These are phyloP conservation scores for Leccinum arenicola DNA, from an alignment of 768 basidiomycete species.

Conservation along the genomic window DNA sequence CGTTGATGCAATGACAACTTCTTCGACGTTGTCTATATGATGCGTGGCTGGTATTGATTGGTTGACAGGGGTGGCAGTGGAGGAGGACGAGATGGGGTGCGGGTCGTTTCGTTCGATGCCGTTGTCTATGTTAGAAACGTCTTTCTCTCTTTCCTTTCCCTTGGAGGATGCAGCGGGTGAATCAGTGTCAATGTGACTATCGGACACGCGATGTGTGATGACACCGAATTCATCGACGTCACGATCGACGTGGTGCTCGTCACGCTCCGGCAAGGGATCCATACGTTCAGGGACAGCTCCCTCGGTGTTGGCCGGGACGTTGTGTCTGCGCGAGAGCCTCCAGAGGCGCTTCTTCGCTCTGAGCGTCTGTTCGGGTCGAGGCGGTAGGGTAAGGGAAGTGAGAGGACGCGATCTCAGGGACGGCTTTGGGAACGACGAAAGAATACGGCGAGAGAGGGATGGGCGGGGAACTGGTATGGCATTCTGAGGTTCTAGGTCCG, in stretches of 20 bases:
- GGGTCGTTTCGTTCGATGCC: neutral
- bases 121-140: slow-evolving; percentile 9
- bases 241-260: slow-evolving; percentile 29
- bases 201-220: slow-evolving; percentile 28
- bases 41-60: slow-evolving; percentile 4
- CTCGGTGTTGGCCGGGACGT: slow-evolving; percentile 11
- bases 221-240: slow-evolving; percentile 28
- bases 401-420: slow-evolving; percentile 16
- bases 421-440: slow-evolving; percentile 30
- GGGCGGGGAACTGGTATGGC: slow-evolving; percentile 5
- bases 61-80: slow-evolving; percentile 4
- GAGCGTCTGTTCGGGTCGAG: slow-evolving; percentile 26
- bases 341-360: slow-evolving; percentile 28
- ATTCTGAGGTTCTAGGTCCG: slow-evolving; percentile 7
- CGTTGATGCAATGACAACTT: slow-evolving; percentile 23
- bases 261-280: slow-evolving; percentile 20
- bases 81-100: slow-evolving; percentile 18
- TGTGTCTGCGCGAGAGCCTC: slow-evolving; percentile 22
- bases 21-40: slow-evolving; percentile 17
- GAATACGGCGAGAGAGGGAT: slow-evolving; percentile 35
- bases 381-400: slow-evolving; percentile 19
- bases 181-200: slow-evolving; percentile 26
- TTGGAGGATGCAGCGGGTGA: slow-evolving; percentile 26
- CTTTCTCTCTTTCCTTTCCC: slow-evolving; percentile 37
- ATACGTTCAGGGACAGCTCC: slow-evolving; percentile 17